Percentiles rank a stretch among this genome's conserved stretches.
phyloP scores from a whole-genome alignment of 805 yeast genomes.

The Yarrowia alimentaria region DNA sequence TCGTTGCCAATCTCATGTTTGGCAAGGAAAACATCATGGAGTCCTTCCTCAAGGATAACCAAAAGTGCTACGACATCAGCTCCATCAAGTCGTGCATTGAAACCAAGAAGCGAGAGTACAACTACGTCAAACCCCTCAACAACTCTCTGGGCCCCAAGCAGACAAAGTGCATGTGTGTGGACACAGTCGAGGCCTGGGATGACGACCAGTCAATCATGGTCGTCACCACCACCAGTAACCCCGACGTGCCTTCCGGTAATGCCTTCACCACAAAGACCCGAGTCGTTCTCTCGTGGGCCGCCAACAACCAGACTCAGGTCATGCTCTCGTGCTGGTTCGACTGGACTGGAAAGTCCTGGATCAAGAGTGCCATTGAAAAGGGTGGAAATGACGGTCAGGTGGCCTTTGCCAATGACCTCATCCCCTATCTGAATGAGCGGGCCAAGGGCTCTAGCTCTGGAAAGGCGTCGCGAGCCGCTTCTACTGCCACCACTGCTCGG shows the following conservation, averaged over 20 bases:
- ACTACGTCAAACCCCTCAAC: constrained; percentile 70
- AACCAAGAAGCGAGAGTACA: constrained; percentile 46
- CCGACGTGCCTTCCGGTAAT: constrained; percentile 92
- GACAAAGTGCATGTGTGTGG: constrained; percentile 72
- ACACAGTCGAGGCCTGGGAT: constrained; percentile 57
- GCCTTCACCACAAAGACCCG: constrained; percentile 74
- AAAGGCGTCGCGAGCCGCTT: constrained; percentile 4
- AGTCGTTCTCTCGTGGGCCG: constrained; percentile 73
- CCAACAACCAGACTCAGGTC: constrained; percentile 57
- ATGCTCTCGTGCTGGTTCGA: constrained; percentile 70
- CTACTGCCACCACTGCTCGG: constrained; percentile 18
- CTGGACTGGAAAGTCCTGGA: constrained; percentile 93
- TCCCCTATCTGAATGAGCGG: constrained; percentile 42
- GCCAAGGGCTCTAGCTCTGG: constrained; percentile 31
- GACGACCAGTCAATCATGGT: constrained; percentile 56
- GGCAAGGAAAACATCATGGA: constrained; percentile 53
- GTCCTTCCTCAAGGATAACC: constrained; percentile 41
- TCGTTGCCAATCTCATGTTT: constrained; percentile 65
- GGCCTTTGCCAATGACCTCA: constrained; percentile 54
- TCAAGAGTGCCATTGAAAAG: constrained; percentile 82
- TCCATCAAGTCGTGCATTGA: constrained; percentile 28
- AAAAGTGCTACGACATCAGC: constrained; percentile 24
- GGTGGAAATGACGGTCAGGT: constrained; percentile 80
- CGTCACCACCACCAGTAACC: constrained; percentile 67
- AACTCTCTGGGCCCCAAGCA: constrained; percentile 91